These are phyloP conservation scores for Entamoeba moshkovskii DNA, from an alignment of 208 protist species.

Conservation along the genomic window DNA sequence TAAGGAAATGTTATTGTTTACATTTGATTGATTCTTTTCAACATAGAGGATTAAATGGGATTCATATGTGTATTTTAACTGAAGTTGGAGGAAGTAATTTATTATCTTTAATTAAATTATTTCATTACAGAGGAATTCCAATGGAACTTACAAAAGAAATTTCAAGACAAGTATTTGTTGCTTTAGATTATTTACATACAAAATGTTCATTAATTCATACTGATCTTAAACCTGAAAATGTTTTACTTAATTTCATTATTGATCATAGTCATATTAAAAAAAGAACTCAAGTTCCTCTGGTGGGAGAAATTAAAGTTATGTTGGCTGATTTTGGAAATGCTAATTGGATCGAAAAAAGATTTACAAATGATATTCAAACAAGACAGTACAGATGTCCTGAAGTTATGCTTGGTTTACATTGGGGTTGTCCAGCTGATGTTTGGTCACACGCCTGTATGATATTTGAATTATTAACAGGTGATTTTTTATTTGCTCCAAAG, in stretches of 20 bases:
- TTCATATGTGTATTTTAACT: neutral
- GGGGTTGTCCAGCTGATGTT: slow-evolving; percentile 25
- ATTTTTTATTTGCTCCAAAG: slow-evolving; percentile 64
- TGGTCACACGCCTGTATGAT: slow-evolving; percentile 21
- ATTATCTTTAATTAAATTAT: slow-evolving; percentile 64
- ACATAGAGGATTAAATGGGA: neutral
- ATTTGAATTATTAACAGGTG: slow-evolving; percentile 29
- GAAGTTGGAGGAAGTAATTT: slow-evolving; percentile 39
- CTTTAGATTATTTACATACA: slow-evolving; percentile 4
- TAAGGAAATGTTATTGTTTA: neutral
- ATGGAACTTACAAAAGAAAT: slow-evolving; percentile 40
- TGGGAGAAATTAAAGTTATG: neutral
- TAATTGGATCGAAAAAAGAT: slow-evolving; percentile 25
- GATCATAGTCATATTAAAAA: slow-evolving; percentile 32
- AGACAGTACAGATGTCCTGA: slow-evolving; percentile 69
- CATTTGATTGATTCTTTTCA: neutral
- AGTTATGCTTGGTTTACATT: slow-evolving; percentile 62
- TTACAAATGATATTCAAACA: slow-evolving; percentile 58
- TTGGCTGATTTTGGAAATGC: slow-evolving; percentile 29
- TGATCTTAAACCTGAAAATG: slow-evolving; percentile 60
- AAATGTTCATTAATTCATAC: slow-evolving; percentile 38
- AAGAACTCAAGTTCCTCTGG: neutral
- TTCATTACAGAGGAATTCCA: slow-evolving; percentile 51
- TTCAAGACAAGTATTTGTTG: slow-evolving; percentile 31
- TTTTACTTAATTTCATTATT: slow-evolving; percentile 49